Percentiles rank a stretch among this genome's conserved stretches.
phyloP scores from a whole-genome alignment of 331 rosid genomes.

The Stylosanthes scabra region DNA sequence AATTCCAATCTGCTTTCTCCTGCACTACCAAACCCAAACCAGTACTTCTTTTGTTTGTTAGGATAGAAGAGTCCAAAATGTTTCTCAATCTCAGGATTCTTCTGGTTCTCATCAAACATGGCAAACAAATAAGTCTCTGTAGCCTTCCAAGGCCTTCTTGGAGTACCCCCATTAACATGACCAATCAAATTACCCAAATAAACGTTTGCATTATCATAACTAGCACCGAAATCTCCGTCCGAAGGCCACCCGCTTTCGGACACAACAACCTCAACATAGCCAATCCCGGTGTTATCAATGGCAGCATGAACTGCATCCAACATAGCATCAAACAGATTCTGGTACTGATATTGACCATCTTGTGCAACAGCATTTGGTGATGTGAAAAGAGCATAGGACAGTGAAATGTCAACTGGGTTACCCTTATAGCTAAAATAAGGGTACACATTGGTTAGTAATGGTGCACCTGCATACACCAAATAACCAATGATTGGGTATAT shows the following conservation, averaged over 20 bases:
- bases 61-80: conserved; percentile 71
- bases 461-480: conserved; percentile 56
- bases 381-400: conserved; percentile 63
- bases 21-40: conserved; percentile 51
- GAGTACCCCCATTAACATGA: conserved; percentile 54
- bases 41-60: conserved; percentile 57
- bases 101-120: conserved; percentile 71
- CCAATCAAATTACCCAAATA: conserved; percentile 58
- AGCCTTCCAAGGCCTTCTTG: conserved; percentile 52
- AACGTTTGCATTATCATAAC: conserved; percentile 55
- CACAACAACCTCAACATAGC: conserved; percentile 63
- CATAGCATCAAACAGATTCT: conserved; percentile 73
- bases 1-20: conserved; percentile 37
- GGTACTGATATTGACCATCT: conserved; percentile 59
- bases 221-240: conserved; percentile 51
- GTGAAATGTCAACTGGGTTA: conserved; percentile 57
- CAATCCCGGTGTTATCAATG: conserved; percentile 57
- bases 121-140: conserved; percentile 69
- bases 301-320: conserved; percentile 63
- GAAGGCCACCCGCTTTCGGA: conserved; percentile 86
- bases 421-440: conserved; percentile 60
- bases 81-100: conserved; percentile 58
- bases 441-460: conserved; percentile 64
- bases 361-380: conserved; percentile 53
- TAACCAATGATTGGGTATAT: conserved; percentile 67